Evolutionary conservation across 106 monocot genomes (phyloP).

Genomic region (Phalaenopsis equestris): DNA sequence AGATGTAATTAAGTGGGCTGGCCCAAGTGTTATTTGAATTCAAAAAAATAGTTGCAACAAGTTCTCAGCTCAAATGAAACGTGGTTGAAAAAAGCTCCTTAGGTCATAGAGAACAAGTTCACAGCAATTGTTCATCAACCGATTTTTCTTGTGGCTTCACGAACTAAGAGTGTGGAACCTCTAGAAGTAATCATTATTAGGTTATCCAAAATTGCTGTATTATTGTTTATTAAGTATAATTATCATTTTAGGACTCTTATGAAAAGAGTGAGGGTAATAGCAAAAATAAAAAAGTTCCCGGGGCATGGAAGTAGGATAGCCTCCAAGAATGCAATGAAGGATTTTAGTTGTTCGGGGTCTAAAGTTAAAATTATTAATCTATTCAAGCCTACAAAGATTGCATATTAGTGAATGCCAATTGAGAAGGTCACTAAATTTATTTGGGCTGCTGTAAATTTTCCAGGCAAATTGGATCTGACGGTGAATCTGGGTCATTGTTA

Average conservation of each 20-base stretch:
- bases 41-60: too few species aligned
- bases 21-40: too few species aligned
- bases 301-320: background rate
- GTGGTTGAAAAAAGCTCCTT: background rate
- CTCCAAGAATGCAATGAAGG: background rate
- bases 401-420: too few species aligned
- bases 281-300: background rate
- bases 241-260: background rate
- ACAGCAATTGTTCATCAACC: background rate
- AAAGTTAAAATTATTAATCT: too few species aligned
- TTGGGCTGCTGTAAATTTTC: too few species aligned
- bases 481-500: too few species aligned
- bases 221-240: background rate
- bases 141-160: background rate
- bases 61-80: background rate
- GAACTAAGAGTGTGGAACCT: background rate
- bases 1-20: too few species aligned
- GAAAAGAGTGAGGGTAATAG: background rate
- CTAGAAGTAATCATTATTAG: background rate
- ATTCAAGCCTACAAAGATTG: too few species aligned
- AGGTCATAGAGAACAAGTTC: background rate
- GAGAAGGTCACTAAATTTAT: too few species aligned
- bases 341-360: too few species aligned
- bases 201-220: background rate
- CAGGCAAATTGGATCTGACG: too few species aligned